Evolutionary conservation across 805 yeast genomes (phyloP), one percentile per base, ranked within the genome.

Genomic region (Kazachstania kunashirensis): DNA sequence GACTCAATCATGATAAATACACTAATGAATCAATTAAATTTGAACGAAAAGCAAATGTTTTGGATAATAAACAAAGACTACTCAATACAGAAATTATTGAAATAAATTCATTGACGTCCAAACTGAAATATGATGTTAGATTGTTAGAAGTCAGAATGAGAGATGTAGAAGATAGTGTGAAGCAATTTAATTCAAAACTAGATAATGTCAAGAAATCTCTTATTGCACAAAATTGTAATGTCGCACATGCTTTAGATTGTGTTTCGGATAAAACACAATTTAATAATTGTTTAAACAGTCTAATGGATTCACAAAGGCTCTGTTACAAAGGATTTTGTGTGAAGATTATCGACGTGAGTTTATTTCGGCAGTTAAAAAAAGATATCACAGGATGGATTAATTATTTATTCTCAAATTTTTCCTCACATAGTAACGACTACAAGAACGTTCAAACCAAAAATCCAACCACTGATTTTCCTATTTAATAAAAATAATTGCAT

Each of bases 141-240:
- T 62, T 77, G 26, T 54, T 82, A 23, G 70, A 70, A 21, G 68
- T 71, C 19, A 76, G 80, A 46, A 68, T 82, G 32, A 67, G 74
- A 29, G 92, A 82, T 48, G 78, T 80, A 6, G 84, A 78, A 47
- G 79, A 77, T 20, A 68, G 78, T 33, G 66, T 75, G 38, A 62
- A 63, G 31, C 59, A 66, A 31, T 73, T 74, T 53, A 59, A 59
- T 33, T 27, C 40, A 3, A 59, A 54, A 34, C 20, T 57, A 19
- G 39, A 35, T 3, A 40, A 45, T 3, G 46, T 53, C 10, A 48
- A 42, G 33, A 50, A 44, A 17, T 34, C 51, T 6, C 40, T 53
- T 4, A 28, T 32, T 7, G 26, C 20, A 8, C 33, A 35, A 17
- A 42, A 40, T 26, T 18, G 23, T 14, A 42, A 39, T 24, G 28